These are phyloP conservation scores for Claviceps humidiphila DNA, from an alignment of 2,329 filamentous ascomycete species.

Conservation along the genomic window DNA sequence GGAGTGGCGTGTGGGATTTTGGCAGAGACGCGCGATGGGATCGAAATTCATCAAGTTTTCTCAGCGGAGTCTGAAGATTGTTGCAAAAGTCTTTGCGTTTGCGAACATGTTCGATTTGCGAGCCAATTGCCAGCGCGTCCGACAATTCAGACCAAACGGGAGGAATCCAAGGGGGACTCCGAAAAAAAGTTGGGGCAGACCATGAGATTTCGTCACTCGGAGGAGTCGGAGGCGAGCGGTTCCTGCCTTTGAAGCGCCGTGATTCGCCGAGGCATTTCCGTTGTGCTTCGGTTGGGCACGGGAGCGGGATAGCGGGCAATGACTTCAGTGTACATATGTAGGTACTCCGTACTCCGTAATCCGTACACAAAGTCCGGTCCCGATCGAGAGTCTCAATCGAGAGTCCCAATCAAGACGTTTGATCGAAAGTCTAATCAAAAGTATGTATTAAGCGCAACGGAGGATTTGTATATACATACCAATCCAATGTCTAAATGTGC, in stretches of 20 bases:
- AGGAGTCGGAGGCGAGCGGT: not conserved
- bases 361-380: not conserved
- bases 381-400: too few species aligned
- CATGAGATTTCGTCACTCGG: slow-evolving; percentile 5
- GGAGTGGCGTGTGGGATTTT: not conserved
- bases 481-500: too few species aligned
- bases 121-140: not conserved
- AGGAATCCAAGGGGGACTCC: not conserved
- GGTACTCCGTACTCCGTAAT: not conserved
- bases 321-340: not conserved
- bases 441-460: too few species aligned
- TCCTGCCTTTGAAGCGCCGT: slow-evolving; percentile 6
- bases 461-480: too few species aligned
- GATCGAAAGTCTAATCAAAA: too few species aligned
- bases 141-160: not conserved
- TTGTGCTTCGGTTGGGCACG: slow-evolving; percentile 5
- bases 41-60: slow-evolving; percentile 3
- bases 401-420: too few species aligned
- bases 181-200: slow-evolving; percentile 4
- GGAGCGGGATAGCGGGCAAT: not conserved
- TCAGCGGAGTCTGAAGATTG: slow-evolving; percentile 4
- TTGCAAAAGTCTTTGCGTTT: not conserved
- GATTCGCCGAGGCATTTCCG: slow-evolving; percentile 10
- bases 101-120: slow-evolving; percentile 6
- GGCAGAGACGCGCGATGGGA: not conserved